Conservation (phyloP, 192 early-diverging fungal species). For the Umbelopsis vinacea region DNA sequence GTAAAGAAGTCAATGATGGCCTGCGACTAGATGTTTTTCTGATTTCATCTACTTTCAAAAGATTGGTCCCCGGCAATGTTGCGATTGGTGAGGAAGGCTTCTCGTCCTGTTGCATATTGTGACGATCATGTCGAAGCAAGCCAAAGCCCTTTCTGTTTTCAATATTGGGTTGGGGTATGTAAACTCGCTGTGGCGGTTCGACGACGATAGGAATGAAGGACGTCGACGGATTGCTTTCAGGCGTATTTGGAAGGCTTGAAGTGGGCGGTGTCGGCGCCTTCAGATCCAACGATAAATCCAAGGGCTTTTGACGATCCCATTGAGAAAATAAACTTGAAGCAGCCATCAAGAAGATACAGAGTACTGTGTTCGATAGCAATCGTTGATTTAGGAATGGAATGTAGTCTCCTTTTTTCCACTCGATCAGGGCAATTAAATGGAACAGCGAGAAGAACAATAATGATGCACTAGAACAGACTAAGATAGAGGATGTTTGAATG, state of each 20-base stretch:
- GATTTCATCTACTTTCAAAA: not conserved
- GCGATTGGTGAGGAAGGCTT: not conserved
- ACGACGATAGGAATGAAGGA: not conserved
- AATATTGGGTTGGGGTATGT: slow-evolving; percentile 8
- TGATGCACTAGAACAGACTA: too few species aligned
- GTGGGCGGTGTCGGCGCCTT: not conserved
- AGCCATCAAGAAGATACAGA: not conserved
- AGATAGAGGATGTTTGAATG: too few species aligned
- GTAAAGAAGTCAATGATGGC: slow-evolving; percentile 1
- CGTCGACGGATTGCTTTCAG: not conserved
- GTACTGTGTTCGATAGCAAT: too few species aligned
- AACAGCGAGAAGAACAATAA: not conserved
- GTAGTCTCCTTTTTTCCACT: not conserved
- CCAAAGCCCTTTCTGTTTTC: slow-evolving; percentile 1
- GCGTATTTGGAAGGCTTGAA: not conserved
- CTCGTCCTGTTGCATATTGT: not conserved
- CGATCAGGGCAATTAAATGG: slow-evolving; percentile 8
- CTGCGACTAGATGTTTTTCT: not conserved
- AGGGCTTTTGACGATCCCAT: not conserved
- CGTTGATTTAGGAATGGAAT: too few species aligned
- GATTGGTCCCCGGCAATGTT: not conserved
- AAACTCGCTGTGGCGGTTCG: slow-evolving; percentile 7
- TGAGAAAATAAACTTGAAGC: slow-evolving; percentile 9
- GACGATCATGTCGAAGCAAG: slow-evolving; percentile 4
- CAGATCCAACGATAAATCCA: slow-evolving; percentile 15